Evolutionary conservation across 192 early-diverging fungal genomes (phyloP).

Genomic region (Coemansia nantahalensis): DNA sequence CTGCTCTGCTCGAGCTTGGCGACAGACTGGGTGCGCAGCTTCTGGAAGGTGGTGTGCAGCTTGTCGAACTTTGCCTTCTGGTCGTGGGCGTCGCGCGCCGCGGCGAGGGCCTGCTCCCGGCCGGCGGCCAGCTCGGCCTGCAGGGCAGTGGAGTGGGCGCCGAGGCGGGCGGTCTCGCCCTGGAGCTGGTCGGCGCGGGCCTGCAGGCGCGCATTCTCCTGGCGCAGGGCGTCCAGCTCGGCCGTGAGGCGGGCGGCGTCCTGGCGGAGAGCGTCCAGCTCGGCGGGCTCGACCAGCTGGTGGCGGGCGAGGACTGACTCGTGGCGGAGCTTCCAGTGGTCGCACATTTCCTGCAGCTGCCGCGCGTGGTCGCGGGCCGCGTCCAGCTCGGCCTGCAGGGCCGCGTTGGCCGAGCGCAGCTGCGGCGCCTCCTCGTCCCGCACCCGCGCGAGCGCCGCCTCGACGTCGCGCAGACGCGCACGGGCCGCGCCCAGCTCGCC

Average conservation of each 20-base stretch:
- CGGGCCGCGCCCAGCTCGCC: conserved; percentile 50
- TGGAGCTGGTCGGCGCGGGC: conserved; percentile 2
- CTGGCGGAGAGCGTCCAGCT: conserved; percentile 66
- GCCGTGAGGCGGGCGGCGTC: conserved; percentile 37
- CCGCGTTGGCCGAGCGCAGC: conserved; percentile 39
- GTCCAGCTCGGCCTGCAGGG: conserved; percentile 62
- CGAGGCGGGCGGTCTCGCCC: conserved; percentile 19
- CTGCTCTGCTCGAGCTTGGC: conserved; percentile 30
- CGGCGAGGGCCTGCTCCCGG: conserved; percentile 1
- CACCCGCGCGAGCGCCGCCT: conserved; percentile 55
- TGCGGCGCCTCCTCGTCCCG: conserved; percentile 55
- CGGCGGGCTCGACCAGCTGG: conserved; percentile 77
- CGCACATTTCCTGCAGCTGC: conserved; percentile 61
- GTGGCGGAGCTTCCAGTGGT: conserved; percentile 70
- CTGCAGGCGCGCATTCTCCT: conserved; percentile 11
- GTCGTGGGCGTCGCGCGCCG: conserved; percentile 6
- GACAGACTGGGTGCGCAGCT: conserved; percentile 38
- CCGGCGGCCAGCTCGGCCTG: conserved; percentile 3
- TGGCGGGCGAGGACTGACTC: conserved; percentile 74
- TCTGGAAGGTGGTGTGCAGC: conserved; percentile 33
- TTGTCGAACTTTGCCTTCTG: conserved; percentile 33
- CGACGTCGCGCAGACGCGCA: conserved; percentile 18
- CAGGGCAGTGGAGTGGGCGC: conserved; percentile 10
- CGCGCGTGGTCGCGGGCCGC: conserved; percentile 52
- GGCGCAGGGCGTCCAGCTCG: conserved; percentile 7